Evolutionary conservation across 2,329 filamentous ascomycete genomes (phyloP).

Genomic region (Gyromitra esculenta): DNA sequence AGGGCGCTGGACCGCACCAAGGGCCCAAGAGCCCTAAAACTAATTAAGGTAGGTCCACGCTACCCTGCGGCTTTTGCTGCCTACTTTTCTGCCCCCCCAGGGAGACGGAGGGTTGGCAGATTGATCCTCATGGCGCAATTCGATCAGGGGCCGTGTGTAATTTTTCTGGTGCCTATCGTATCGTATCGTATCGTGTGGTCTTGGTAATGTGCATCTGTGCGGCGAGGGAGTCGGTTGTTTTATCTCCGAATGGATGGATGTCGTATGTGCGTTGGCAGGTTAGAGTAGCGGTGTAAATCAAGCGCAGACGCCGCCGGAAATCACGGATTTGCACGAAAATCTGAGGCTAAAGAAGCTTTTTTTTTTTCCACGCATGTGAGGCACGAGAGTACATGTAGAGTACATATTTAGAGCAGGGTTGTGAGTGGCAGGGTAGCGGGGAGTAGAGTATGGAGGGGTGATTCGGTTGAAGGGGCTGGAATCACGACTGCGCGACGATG

Average conservation of each 20-base stretch:
- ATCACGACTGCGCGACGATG: slow-evolving; percentile 24
- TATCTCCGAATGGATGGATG: slow-evolving; percentile 40
- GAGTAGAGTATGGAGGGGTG: slow-evolving; percentile 9
- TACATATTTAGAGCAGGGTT: slow-evolving; percentile 13
- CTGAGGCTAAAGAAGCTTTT: slow-evolving; percentile 47
- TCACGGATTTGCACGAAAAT: slow-evolving; percentile 25
- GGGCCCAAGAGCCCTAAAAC: slow-evolving; percentile 23
- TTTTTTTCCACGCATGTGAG: slow-evolving; percentile 30
- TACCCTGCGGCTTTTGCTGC: slow-evolving; percentile 32
- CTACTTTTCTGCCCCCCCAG: slow-evolving; percentile 44
- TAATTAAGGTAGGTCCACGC: slow-evolving; percentile 42
- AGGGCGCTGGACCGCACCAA: slow-evolving; percentile 5
- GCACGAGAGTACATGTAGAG: slow-evolving; percentile 1
- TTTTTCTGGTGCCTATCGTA: slow-evolving; percentile 14
- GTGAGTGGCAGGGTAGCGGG: slow-evolving; percentile 12
- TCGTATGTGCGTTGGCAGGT: slow-evolving; percentile 41
- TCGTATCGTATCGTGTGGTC: not conserved
- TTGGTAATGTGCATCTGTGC: slow-evolving; percentile 17
- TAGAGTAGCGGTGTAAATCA: slow-evolving; percentile 28
- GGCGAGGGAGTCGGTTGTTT: slow-evolving; percentile 35
- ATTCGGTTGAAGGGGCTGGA: slow-evolving; percentile 6
- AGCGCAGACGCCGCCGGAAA: slow-evolving; percentile 37
- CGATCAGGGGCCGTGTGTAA: slow-evolving; percentile 41
- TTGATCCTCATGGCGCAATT: slow-evolving; percentile 49
- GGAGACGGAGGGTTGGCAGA: slow-evolving; percentile 19